Percentiles rank a stretch among this genome's conserved stretches.
Conservation (phyloP, 371 early-diverging fungal species). For the Gilbertella persicaria region DNA sequence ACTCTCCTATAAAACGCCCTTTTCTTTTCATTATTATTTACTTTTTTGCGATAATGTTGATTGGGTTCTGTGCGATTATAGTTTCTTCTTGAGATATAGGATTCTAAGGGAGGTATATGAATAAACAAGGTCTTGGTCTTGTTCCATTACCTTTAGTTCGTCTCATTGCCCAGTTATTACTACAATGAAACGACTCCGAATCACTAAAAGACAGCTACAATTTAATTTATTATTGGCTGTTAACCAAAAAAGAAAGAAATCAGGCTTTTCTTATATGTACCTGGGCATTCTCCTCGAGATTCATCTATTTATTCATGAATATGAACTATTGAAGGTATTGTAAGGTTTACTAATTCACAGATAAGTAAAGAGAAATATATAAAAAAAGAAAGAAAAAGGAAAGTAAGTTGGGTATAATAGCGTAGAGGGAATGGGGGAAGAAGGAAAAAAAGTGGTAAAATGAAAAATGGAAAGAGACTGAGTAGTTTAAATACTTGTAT, state of each 20-base stretch:
- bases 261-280: constrained; percentile 4
- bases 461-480: neutral
- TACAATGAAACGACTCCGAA: constrained; percentile 19
- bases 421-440: neutral
- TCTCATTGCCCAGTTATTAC: constrained; percentile 22
- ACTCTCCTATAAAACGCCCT: too few relatives aligned
- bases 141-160: constrained; percentile 3
- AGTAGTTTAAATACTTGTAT: neutral
- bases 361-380: neutral
- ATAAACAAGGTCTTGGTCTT: neutral
- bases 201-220: constrained; percentile 21
- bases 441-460: constrained; percentile 6
- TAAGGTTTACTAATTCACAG: too few relatives aligned
- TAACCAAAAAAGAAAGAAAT: neutral
- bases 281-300: constrained; percentile 29
- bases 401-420: neutral
- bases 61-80: neutral
- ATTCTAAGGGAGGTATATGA: neutral
- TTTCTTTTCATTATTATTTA: constrained; percentile 5
- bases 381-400: constrained; percentile 1
- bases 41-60: constrained; percentile 20
- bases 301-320: constrained; percentile 32
- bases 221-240: neutral
- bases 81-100: neutral
- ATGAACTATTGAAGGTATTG: too few relatives aligned